phyloP scores from a whole-genome alignment of 768 basidiomycete genomes.

The Tylopilus balloui region DNA sequence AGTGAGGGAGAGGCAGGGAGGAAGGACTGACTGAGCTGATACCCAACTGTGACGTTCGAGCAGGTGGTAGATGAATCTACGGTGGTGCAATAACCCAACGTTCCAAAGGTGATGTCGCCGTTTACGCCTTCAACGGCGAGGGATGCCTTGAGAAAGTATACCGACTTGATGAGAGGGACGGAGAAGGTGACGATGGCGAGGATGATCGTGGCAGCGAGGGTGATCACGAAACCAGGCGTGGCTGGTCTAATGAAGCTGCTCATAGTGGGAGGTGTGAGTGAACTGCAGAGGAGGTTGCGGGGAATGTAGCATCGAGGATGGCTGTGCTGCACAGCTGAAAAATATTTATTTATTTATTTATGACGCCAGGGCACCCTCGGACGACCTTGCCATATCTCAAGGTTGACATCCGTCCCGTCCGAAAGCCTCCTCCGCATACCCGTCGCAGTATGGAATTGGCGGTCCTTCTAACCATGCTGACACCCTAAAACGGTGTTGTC shows the following conservation, averaged over 20 bases:
- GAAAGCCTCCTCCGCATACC: slow-evolving; percentile 39
- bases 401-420: slow-evolving; percentile 49
- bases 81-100: slow-evolving; percentile 81
- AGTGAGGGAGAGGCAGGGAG: not conserved
- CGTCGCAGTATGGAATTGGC: slow-evolving; percentile 49
- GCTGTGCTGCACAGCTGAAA: slow-evolving; percentile 11
- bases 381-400: slow-evolving; percentile 44
- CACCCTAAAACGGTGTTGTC: slow-evolving; percentile 45
- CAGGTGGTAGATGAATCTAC: slow-evolving; percentile 58
- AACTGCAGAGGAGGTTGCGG: not conserved
- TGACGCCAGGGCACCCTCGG: slow-evolving; percentile 38
- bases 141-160: slow-evolving; percentile 83
- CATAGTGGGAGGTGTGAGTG: slow-evolving; percentile 38
- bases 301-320: not conserved
- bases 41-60: slow-evolving; percentile 78
- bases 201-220: slow-evolving; percentile 70
- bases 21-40: slow-evolving; percentile 67
- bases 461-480: slow-evolving; percentile 43
- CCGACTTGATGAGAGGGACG: slow-evolving; percentile 82
- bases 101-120: slow-evolving; percentile 79
- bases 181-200: slow-evolving; percentile 87
- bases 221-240: slow-evolving; percentile 85
- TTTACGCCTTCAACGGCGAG: slow-evolving; percentile 43
- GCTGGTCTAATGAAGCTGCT: slow-evolving; percentile 69
- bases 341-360: not conserved